Evolutionary conservation across 176 grass and related monocot species (phyloP).

Genomic region (Puya raimondii): DNA sequence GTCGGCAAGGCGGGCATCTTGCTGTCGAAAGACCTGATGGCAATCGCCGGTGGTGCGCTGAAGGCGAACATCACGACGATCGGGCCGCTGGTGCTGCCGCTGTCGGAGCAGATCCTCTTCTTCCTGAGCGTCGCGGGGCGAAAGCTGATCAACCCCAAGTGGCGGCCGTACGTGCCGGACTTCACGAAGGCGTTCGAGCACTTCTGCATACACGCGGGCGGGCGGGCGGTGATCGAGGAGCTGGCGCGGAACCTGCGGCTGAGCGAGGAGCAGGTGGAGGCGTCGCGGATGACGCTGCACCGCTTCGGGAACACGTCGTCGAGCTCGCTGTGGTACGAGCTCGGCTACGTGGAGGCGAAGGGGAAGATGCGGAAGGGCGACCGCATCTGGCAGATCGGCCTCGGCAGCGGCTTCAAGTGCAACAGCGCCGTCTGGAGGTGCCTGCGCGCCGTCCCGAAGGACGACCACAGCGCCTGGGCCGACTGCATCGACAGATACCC

Average conservation of each 20-base stretch:
- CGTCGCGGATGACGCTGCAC: conserved; percentile 72
- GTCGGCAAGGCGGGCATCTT: conserved; percentile 34
- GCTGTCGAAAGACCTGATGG: conserved; percentile 60
- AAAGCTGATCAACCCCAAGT: conserved; percentile 18
- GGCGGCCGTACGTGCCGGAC: conserved; percentile 11
- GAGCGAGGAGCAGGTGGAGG: conserved; percentile 61
- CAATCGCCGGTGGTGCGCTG: conserved; percentile 42
- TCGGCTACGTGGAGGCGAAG: conserved; percentile 65
- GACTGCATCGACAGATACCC: conserved; percentile 39
- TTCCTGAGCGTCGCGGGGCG: conserved; percentile 37
- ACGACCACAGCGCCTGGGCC: conserved; percentile 41
- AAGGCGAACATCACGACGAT: conserved; percentile 63
- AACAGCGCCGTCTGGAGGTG: conserved; percentile 88
- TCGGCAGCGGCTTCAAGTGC: conserved; percentile 86
- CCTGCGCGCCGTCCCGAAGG: conserved; percentile 20
- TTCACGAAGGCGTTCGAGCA: conserved; percentile 56
- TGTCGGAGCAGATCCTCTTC: conserved; percentile 63
- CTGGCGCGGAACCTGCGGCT: conserved; percentile 26
- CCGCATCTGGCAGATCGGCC: conserved; percentile 53
- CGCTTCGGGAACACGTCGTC: conserved; percentile 59
- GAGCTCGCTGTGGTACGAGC: conserved; percentile 68
- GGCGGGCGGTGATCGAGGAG: conserved; percentile 36
- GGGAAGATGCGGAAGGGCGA: conserved; percentile 33
- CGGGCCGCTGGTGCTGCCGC: conserved; percentile 47
- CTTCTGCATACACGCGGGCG: conserved; percentile 36